These are phyloP conservation scores for Plasmodium gallinaceum DNA, from an alignment of 169 alveolate species.

Conservation along the genomic window DNA sequence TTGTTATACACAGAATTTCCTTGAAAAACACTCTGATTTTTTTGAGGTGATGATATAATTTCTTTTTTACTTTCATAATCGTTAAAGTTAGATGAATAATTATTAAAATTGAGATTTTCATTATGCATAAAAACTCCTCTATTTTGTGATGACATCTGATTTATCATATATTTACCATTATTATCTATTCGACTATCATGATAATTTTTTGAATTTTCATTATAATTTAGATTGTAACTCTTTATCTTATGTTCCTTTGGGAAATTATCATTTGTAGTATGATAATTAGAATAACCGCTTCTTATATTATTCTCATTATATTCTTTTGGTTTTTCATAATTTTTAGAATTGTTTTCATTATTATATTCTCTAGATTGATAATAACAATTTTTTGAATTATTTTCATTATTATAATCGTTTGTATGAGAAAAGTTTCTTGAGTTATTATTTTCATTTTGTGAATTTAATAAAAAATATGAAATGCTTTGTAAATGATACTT, in stretches of 20 bases:
- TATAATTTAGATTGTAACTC: background rate
- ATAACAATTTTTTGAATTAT: background rate
- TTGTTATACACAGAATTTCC: background rate
- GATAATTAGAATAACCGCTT: conserved; percentile 2
- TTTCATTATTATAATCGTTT: background rate
- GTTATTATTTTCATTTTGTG: conserved; percentile 19
- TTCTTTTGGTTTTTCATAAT: background rate
- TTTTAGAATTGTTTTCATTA: background rate
- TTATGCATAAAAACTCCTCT: background rate
- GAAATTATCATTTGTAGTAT: conserved; percentile 12
- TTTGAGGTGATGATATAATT: background rate
- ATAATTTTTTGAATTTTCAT: background rate
- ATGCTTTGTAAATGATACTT: conserved; percentile 56
- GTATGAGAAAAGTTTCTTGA: background rate
- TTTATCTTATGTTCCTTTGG: background rate
- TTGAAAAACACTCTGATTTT: background rate
- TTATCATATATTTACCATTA: background rate
- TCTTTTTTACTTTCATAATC: conserved; percentile 16
- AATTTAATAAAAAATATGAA: conserved; percentile 34
- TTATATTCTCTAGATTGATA: background rate
- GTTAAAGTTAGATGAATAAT: background rate
- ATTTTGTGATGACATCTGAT: background rate
- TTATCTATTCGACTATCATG: conserved; percentile 1
- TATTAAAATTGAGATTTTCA: background rate
- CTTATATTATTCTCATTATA: conserved; percentile 15